Evolutionary conservation across 371 early-diverging fungal species (phyloP), one percentile per base, ranked within the genome.

Genomic region (Conidiobolus incongruus): DNA sequence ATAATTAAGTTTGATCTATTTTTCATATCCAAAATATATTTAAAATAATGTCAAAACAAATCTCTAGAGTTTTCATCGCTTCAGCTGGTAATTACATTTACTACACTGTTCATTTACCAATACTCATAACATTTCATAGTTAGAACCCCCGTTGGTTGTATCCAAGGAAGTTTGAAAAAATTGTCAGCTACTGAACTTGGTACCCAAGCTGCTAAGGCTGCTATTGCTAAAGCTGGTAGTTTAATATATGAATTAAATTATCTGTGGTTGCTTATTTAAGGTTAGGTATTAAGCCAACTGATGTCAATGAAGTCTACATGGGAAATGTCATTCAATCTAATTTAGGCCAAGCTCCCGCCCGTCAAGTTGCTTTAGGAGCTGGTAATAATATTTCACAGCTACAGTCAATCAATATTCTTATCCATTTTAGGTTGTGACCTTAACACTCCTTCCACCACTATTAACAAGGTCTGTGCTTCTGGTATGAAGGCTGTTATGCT

Each of bases 401-500:
- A n/a, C n/a, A n/a, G 10, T 46, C 1, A 4, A 6, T 47, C 5
- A 39, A 40, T 28, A 22, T 21, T 28, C 31, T 36, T 28, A n/a
- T n/a, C n/a, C n/a, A n/a, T 26, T 37, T 21, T 36, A 83, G 87
- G 51, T 47, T 87, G 55, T 45, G 71, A 83, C 44, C 69, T 71
- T 47, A 60, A 72, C 8, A 81, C 81, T 19, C 79, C 79, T 34
- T 77, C 81, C 20, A 88, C 87, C 2, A 85, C 90, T 20, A 68
- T 92, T 51, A 91, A 91, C 64, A 91, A 91, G 60, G 89, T 90
- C 16, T 94, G 95, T 59, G 90, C 86, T 7, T 81, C 82, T 4
- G 95, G 89, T 17, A 76, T 89, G 81, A 93, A 94, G 62, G 66
- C 83, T 1, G 62, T 80, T 31, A 78, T 70, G 60, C 46, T 81